phyloP scores from a whole-genome alignment of 768 basidiomycete species.

The Rhizopogon vinicolor region DNA sequence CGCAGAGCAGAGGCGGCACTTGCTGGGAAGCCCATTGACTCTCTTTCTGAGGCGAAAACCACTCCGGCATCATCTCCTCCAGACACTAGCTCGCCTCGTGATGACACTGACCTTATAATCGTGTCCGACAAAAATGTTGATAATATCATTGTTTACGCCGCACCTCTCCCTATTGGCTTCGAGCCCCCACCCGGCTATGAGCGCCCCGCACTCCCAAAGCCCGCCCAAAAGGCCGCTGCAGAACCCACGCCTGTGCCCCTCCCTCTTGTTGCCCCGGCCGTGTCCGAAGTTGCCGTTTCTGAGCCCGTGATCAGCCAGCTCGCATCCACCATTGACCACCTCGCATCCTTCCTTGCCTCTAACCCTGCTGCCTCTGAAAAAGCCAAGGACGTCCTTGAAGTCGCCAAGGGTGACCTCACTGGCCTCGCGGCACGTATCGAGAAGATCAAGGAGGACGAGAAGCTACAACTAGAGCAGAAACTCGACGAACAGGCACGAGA shows the following conservation, averaged over 20 bases:
- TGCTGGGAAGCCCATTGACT: conserved; percentile 35
- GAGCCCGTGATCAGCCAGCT: conserved; percentile 95
- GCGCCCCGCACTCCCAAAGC: conserved; percentile 52
- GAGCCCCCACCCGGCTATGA: conserved; percentile 90
- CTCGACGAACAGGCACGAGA: conserved; percentile 84
- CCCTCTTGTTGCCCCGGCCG: conserved; percentile 77
- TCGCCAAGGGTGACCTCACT: conserved; percentile 77
- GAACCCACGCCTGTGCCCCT: conserved; percentile 38
- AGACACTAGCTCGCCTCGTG: conserved; percentile 19
- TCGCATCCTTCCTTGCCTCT: conserved; percentile 77
- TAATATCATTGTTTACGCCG: conserved; percentile 48
- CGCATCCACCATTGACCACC: conserved; percentile 87
- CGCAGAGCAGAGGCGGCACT: conserved; percentile 71
- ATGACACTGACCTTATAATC: conserved; percentile 21
- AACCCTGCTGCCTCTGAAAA: conserved; percentile 65
- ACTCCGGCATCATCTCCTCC: conserved; percentile 20
- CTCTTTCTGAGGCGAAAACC: conserved; percentile 18
- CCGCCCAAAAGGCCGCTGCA: conserved; percentile 24
- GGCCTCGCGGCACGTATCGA: conserved; percentile 74
- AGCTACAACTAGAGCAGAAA: conserved; percentile 52
- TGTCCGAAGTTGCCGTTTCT: conserved; percentile 64
- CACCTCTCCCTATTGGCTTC: conserved; percentile 85
- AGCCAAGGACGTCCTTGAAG: conserved; percentile 71
- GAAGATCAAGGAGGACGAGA: conserved; percentile 76
- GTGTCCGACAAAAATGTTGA: conserved; percentile 22